phyloP scores from a whole-genome alignment of 2,329 filamentous ascomycete genomes.

The Colletotrichum eleusines region DNA sequence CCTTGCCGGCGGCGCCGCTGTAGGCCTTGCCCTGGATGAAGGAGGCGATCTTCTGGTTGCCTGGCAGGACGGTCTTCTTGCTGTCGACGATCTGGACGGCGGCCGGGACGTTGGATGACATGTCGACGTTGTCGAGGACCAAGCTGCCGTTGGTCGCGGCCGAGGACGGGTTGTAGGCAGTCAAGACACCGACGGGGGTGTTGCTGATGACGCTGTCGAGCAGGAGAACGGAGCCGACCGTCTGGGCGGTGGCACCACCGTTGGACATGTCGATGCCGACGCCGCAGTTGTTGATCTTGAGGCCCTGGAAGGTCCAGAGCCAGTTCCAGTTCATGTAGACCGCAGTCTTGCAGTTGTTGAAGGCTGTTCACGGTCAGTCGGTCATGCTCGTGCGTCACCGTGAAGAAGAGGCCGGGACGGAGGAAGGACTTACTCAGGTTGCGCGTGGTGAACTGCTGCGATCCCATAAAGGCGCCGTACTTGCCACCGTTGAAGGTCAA shows the following conservation, averaged over 20 bases:
- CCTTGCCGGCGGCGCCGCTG: slow-evolving; percentile 57
- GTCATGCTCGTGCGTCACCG: neutral
- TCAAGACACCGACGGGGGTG: slow-evolving; percentile 81
- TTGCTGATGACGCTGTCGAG: slow-evolving; percentile 84
- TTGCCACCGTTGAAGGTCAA: slow-evolving; percentile 86
- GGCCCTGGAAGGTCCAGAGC: slow-evolving; percentile 83
- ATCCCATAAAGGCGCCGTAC: slow-evolving; percentile 83
- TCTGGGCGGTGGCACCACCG: slow-evolving; percentile 71
- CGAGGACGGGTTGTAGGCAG: slow-evolving; percentile 74
- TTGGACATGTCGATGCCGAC: slow-evolving; percentile 84
- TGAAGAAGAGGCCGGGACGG: no score
- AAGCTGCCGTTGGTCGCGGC: slow-evolving; percentile 82
- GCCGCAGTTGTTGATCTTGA: slow-evolving; percentile 80
- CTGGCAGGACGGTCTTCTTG: slow-evolving; percentile 71
- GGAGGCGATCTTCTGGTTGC: slow-evolving; percentile 75
- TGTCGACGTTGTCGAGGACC: slow-evolving; percentile 91
- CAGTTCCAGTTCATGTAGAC: slow-evolving; percentile 95
- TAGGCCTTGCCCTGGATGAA: slow-evolving; percentile 88
- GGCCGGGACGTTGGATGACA: slow-evolving; percentile 72
- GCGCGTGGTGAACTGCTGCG: slow-evolving; percentile 88
- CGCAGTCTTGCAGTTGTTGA: slow-evolving; percentile 85
- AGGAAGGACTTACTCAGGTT: slow-evolving; percentile 68
- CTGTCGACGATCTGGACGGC: slow-evolving; percentile 74
- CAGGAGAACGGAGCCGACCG: slow-evolving; percentile 86
- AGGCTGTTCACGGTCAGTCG: slow-evolving; percentile 50